phyloP scores from a whole-genome alignment of 306 rosid genomes.

The Arachis hypogaea region DNA sequence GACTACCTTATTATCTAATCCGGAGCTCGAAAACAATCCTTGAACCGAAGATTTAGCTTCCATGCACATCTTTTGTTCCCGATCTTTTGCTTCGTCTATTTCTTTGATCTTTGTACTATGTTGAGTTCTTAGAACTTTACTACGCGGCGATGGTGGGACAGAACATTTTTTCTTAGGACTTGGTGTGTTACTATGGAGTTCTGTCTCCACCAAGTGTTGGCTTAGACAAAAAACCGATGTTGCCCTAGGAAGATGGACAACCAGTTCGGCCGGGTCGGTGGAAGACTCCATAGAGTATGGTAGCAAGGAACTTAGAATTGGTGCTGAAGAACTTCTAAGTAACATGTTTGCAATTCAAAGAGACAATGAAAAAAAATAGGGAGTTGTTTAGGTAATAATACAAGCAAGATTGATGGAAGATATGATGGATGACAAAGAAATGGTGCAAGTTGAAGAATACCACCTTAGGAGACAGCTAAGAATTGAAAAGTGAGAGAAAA shows the following conservation, averaged over 20 bases:
- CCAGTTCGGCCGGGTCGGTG: conserved; percentile 43
- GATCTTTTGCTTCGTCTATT: conserved; percentile 34
- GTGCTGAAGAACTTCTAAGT: conserved; percentile 69
- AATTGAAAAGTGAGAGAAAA: conserved; percentile 38
- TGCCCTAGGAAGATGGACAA: conserved; percentile 52
- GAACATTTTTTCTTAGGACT: conserved; percentile 39
- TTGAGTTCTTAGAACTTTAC: conserved; percentile 24
- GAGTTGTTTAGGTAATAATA: not conserved
- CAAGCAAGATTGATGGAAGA: not conserved
- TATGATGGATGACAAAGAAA: conserved; percentile 1
- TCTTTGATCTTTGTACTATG: conserved; percentile 33
- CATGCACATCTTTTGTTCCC: conserved; percentile 24
- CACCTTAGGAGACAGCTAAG: conserved; percentile 4
- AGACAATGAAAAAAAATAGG: not conserved
- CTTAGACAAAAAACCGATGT: conserved; percentile 46
- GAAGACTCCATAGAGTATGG: conserved; percentile 49
- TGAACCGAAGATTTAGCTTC: conserved; percentile 34
- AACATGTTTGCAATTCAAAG: conserved; percentile 47
- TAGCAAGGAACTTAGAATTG: conserved; percentile 60
- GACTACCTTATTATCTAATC: conserved; percentile 39
- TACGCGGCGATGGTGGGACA: not conserved
- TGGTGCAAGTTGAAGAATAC: conserved; percentile 26
- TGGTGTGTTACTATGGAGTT: conserved; percentile 35
- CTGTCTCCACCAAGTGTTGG: conserved; percentile 41
- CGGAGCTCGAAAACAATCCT: conserved; percentile 53